Base-by-base conservation (phyloP, 352 stramenopile species). In the Phytopythium sindhum region DNA sequence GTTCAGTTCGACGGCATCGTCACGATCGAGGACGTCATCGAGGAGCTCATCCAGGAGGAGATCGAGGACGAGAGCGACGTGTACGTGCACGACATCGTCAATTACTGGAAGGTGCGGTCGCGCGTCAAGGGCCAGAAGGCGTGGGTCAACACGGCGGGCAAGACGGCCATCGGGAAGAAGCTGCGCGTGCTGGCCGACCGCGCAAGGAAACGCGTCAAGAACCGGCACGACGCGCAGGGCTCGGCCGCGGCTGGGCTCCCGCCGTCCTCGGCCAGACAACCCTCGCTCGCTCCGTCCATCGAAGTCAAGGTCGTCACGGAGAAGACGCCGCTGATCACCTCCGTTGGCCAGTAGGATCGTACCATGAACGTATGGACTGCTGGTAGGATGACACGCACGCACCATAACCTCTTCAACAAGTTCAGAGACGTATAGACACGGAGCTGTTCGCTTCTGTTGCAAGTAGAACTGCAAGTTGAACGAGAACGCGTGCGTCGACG, bases 11-110 rank as follows among this genome's bases (percentile, higher is more conserved):
- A 93, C 24, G 93, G 90, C 19, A 93, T 98, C 61, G 73, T 97
- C 23, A 97, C 90, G 21, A 85, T 98, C 51, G 90, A 98, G 71
- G 89, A 98, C 67, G 79, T 97, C 17, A 78, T 98, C 44, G 93
- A 98, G 66, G 83, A 94, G 66, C 74, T 94, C 39, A 97, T 84
- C 66, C 93, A 91, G 63, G 88, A 97, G 54, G 81, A 95, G 63
- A 97, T 98, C 61, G 86, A 91, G 60, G 91, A 98, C 66, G 93
- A 98, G 67, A 88, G 69, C 44, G 91, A 92, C 61, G 60, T 86
- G 57, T 89, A 89, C 54, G 75, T 86, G 19, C 71, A 83, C 39
- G 80, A 73, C 50, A 75, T 87, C 39, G 74, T 85, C 19, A 69
- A 87, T 57, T 80, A 88, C 54, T 90, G 81, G 79, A 67, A 73